Evolutionary conservation across 345 rosid species (phyloP).

Genomic region (Firmiana major): DNA sequence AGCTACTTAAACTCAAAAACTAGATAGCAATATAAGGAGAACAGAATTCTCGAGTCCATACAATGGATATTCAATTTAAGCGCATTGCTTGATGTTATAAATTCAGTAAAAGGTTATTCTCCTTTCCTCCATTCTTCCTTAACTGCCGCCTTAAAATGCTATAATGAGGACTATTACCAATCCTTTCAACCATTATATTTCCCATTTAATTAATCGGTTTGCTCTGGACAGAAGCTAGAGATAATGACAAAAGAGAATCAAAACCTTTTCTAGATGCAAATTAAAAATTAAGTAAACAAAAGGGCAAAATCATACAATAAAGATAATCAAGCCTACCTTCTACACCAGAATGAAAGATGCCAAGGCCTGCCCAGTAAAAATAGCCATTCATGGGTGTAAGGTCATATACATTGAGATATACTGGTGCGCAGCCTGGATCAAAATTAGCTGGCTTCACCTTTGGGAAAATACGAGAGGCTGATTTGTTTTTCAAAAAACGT

Average conservation of each 20-base stretch:
- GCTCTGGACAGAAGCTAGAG: neutral
- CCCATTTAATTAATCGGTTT: neutral
- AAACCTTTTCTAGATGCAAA: slow-evolving; percentile 2
- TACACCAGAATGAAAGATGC: slow-evolving; percentile 94
- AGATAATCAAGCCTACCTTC: slow-evolving; percentile 59
- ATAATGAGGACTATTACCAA: neutral
- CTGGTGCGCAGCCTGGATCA: slow-evolving; percentile 65
- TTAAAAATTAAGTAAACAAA: neutral
- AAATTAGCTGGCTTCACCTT: slow-evolving; percentile 54
- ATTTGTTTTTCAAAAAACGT: slow-evolving; percentile 49
- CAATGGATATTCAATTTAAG: neutral
- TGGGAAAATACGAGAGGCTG: slow-evolving; percentile 65
- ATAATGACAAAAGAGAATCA: neutral
- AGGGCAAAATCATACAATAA: slow-evolving; percentile 12
- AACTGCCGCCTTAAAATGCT: neutral
- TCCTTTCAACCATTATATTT: neutral
- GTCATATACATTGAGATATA: slow-evolving; percentile 92
- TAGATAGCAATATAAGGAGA: neutral
- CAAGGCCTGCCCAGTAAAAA: slow-evolving; percentile 94
- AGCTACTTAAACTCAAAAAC: neutral
- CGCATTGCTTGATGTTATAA: neutral
- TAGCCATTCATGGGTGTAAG: slow-evolving; percentile 86
- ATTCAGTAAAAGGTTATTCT: neutral
- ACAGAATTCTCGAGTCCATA: neutral
- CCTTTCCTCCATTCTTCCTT: neutral